Base-by-base conservation (phyloP, 2,329 filamentous ascomycete genomes). In the Neonectria magnoliae region DNA sequence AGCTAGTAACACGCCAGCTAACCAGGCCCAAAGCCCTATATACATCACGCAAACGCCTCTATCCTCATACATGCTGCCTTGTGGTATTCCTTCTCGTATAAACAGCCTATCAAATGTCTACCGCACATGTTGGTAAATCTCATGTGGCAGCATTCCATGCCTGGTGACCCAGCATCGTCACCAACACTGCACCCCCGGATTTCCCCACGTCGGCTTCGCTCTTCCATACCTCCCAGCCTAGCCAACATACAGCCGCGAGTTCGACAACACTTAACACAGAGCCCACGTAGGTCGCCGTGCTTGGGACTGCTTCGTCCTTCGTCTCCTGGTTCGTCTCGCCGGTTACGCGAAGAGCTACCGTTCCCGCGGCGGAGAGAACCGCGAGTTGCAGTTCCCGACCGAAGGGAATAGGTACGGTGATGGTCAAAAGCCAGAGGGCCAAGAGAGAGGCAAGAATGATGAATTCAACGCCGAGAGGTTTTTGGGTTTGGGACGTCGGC, bases 191-290 rank as follows among this genome's bases (percentile, higher is more conserved):
- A 2, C 71, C 48, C 8, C 78, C 78, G 33, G 77, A 76, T 50
- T 60, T 65, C 0, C 64, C 69, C 10, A 75, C 68, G 4, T 73
- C 68, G 5, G 60, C 38, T 7, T 69, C 66, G 3, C 66, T 69
- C 41, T 68, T 71, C 73, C 76, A 80, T 9, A 75, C 69, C 52
- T 76, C 70, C 66, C 73, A 76, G 1, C 67, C 76, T 5, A 78
- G 68, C 76, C 77, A 79, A 62, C 77, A 80, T 2, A 79, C 61
- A 14, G 71, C 73, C 0, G 74, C 73, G 7, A 80, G 60, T 63
- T 80, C 78, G 0, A 70, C 55, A 0, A 78, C 75, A 9, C 76
- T 76, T 22, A 79, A 38, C 4, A 70, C 69, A 9, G 77, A 76
- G 11, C 73, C 64, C 4, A 74, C 33, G 4, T 72, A 74, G 2